Percentiles rank a stretch among this genome's conserved stretches.
phyloP scores from a whole-genome alignment of 2,329 filamentous ascomycete genomes.

The Talaromyces albobiverticillius region DNA sequence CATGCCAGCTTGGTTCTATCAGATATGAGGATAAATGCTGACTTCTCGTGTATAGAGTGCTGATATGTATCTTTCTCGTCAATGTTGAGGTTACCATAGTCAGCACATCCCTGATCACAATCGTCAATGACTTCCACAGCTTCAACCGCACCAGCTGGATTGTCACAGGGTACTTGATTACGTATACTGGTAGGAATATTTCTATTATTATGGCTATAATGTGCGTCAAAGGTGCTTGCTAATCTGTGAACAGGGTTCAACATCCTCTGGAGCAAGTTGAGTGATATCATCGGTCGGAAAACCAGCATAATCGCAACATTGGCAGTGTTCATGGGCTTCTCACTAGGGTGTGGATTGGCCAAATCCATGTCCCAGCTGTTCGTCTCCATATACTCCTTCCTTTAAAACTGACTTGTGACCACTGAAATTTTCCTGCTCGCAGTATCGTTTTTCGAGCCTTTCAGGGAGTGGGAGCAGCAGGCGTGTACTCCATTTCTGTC shows the following conservation, averaged over 20 bases:
- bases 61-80: slow-evolving; percentile 23
- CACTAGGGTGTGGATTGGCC: slow-evolving; percentile 28
- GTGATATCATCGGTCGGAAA: slow-evolving; percentile 33
- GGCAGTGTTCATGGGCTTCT: slow-evolving; percentile 29
- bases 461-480: slow-evolving; percentile 15
- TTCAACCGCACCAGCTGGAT: slow-evolving; percentile 35
- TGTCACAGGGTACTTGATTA: slow-evolving; percentile 33
- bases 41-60: not conserved
- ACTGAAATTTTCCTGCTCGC: slow-evolving; percentile 1
- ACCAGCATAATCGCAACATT: slow-evolving; percentile 21
- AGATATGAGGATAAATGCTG: not conserved
- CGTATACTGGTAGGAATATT: slow-evolving; percentile 27
- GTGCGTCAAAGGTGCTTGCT: no score
- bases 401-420: not conserved
- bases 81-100: slow-evolving; percentile 35
- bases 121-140: slow-evolving; percentile 31
- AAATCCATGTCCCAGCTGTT: slow-evolving; percentile 30
- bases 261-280: slow-evolving; percentile 31
- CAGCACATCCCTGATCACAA: slow-evolving; percentile 33
- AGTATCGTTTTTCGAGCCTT: slow-evolving; percentile 29
- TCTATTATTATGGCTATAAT: not conserved
- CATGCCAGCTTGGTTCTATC: not conserved
- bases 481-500: slow-evolving; percentile 28
- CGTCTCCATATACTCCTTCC: not conserved
- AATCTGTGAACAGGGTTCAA: slow-evolving; percentile 22